Percentiles rank a stretch among this genome's conserved stretches.
Evolutionary conservation across 768 basidiomycete genomes (phyloP).

Genomic region (Termitomyces eurrhizus): DNA sequence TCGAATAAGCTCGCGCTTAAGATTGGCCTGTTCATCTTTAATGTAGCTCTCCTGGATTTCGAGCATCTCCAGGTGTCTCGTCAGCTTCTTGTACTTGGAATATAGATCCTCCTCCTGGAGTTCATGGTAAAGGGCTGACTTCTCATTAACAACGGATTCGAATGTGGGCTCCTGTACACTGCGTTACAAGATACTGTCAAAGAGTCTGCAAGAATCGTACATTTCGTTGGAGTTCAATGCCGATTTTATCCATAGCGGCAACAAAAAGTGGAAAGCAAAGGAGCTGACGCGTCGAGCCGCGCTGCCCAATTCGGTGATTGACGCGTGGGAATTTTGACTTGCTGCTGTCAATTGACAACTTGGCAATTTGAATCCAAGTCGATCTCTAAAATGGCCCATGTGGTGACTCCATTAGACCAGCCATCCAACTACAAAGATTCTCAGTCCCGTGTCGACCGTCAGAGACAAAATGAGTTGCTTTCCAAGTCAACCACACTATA

Average conservation of each 20-base stretch:
- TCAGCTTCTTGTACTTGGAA: slow-evolving; percentile 95
- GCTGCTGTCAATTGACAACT: neutral
- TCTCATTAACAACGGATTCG: slow-evolving; percentile 84
- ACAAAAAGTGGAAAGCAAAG: slow-evolving; percentile 21
- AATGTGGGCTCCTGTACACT: slow-evolving; percentile 79
- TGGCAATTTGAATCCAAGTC: neutral
- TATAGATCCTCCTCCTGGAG: slow-evolving; percentile 93
- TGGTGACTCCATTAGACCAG: slow-evolving; percentile 81
- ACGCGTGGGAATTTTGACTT: slow-evolving; percentile 34
- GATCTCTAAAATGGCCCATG: slow-evolving; percentile 66
- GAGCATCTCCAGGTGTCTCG: slow-evolving; percentile 92
- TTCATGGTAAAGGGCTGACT: slow-evolving; percentile 81
- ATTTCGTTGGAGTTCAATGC: slow-evolving; percentile 79
- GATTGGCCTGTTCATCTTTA: slow-evolving; percentile 96
- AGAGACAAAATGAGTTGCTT: slow-evolving; percentile 77
- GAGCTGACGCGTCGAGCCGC: slow-evolving; percentile 50
- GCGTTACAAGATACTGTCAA: neutral
- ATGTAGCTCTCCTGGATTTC: slow-evolving; percentile 95
- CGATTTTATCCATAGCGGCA: slow-evolving; percentile 79
- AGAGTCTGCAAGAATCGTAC: slow-evolving; percentile 34
- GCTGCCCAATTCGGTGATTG: slow-evolving; percentile 30
- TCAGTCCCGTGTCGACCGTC: slow-evolving; percentile 74
- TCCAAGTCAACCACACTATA: slow-evolving; percentile 86
- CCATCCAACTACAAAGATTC: slow-evolving; percentile 98
- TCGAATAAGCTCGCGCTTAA: slow-evolving; percentile 96